A percentile compares a stretch with the other conserved stretches of the same genome.
Evolutionary conservation across 177 flowering plant species (phyloP).

Genomic region (Vitis hybrid): DNA sequence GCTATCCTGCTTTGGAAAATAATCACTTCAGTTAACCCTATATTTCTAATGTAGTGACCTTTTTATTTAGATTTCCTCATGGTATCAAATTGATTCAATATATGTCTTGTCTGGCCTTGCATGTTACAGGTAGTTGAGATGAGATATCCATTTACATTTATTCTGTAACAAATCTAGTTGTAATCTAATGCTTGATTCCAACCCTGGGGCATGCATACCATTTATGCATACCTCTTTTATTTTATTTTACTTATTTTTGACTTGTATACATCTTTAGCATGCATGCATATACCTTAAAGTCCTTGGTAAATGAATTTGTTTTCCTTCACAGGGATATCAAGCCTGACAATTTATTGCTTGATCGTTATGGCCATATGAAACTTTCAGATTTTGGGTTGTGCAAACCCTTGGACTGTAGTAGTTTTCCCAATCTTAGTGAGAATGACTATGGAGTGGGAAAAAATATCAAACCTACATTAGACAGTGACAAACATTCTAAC

Average conservation of each 20-base stretch:
- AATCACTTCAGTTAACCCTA: neutral
- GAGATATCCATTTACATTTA: no score
- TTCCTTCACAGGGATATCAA: constrained; percentile 54
- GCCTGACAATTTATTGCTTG: constrained; percentile 69
- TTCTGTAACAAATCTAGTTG: no score
- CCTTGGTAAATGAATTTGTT: neutral
- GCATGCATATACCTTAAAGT: neutral
- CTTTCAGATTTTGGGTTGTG: constrained; percentile 72
- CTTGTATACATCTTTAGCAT: no score
- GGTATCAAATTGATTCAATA: no score
- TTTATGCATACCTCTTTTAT: neutral
- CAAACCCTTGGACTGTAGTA: constrained; percentile 58
- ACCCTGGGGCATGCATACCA: no score
- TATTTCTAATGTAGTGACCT: neutral
- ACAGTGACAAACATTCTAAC: constrained; percentile 26
- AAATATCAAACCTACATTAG: constrained; percentile 21
- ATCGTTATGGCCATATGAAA: constrained; percentile 64
- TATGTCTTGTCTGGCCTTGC: no score
- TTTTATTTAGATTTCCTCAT: neutral
- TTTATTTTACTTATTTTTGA: neutral
- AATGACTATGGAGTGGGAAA: constrained; percentile 31
- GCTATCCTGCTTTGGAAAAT: neutral
- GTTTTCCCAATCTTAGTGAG: constrained; percentile 49
- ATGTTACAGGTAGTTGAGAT: no score
- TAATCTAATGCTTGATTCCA: no score